phyloP scores from a whole-genome alignment of 163 green algal genomes.

The Scenedesmus sp. region DNA sequence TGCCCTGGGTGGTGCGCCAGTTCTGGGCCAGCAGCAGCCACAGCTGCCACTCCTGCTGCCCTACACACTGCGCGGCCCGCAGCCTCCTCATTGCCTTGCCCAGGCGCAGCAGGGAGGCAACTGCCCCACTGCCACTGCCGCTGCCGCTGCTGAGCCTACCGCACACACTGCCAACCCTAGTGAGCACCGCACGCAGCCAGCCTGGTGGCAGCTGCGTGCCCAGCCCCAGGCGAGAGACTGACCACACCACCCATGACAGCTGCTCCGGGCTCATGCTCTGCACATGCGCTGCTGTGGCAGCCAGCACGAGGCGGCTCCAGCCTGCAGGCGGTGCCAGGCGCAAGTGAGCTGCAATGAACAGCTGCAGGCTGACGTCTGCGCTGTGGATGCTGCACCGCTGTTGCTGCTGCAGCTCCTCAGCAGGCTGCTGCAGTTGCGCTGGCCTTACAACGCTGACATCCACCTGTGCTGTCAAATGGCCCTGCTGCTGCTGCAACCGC shows the following conservation, averaged over 20 bases:
- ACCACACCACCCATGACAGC: conserved; percentile 30
- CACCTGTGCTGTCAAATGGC: too few relatives aligned
- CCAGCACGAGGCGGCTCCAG: not conserved
- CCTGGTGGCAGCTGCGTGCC: not conserved
- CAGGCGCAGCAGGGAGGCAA: not conserved
- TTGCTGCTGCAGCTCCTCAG: conserved; percentile 34
- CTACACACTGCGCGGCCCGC: not conserved
- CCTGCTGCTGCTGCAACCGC: conserved; percentile 31
- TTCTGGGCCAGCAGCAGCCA: not conserved
- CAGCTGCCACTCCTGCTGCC: not conserved
- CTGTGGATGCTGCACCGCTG: not conserved
- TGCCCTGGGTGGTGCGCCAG: not conserved
- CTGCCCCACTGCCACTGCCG: not conserved
- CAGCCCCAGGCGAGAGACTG: not conserved
- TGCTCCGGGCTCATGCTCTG: not conserved
- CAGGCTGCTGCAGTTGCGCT: not conserved
- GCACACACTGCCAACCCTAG: not conserved
- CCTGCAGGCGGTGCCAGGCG: not conserved
- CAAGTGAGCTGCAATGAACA: conserved; percentile 20
- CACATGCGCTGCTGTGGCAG: not conserved
- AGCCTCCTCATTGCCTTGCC: not conserved
- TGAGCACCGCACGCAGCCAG: not conserved
- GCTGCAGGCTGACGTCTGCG: conserved; percentile 17
- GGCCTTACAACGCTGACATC: not conserved
- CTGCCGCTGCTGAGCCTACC: not conserved